Evolutionary conservation across 257 asterid genomes (phyloP), one percentile per base, ranked within the genome.

Genomic region (Solanum tarijense): DNA sequence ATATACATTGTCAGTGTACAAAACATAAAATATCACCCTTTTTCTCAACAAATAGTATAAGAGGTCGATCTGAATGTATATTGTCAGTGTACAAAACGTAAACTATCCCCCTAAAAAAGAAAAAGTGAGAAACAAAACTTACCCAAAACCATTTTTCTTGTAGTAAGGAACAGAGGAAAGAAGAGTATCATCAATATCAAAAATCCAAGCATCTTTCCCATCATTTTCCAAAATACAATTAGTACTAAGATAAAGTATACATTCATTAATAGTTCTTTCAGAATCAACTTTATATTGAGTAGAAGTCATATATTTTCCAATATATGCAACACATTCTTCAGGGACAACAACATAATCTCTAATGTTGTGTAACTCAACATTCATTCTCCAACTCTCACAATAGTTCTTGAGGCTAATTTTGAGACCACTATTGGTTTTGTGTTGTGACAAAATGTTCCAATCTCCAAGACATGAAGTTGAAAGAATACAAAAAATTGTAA

Each of bases 311-410:
- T 96, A 94, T 29, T 94, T 96, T 1, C 89, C 92, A 1, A 96
- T 90, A 87, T 88, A 92, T 0, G 91, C 85, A 43, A 92, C 96
- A 62, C 98, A 96, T 85, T 96, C 98, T 23, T 94, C 92, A 7
- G 97, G 98, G 35, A 95, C 94, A 25, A 91, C 91, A 2, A 91
- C 96, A 74, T 91, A 94, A 31, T 91, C 92, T 52, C 88, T 78
- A 38, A 94, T 90, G 87, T 94, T 96, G 91, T 92, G 94, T 1
- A 96, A 89, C 93, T 96, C 98, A 8, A 94, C 98, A 55, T 96
- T 94, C 92, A 96, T 92, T 89, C 97, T 89, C 98, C 98, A 96
- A 20, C 95, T 91, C 84, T 95, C 97, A 29, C 98, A 94, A 89
- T 90, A 95, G 79, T 96, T 94, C 90, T 92, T 96, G 36, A 94